Base-by-base conservation (phyloP, 2,329 filamentous ascomycete species). In the Colletotrichum nymphaeae region DNA sequence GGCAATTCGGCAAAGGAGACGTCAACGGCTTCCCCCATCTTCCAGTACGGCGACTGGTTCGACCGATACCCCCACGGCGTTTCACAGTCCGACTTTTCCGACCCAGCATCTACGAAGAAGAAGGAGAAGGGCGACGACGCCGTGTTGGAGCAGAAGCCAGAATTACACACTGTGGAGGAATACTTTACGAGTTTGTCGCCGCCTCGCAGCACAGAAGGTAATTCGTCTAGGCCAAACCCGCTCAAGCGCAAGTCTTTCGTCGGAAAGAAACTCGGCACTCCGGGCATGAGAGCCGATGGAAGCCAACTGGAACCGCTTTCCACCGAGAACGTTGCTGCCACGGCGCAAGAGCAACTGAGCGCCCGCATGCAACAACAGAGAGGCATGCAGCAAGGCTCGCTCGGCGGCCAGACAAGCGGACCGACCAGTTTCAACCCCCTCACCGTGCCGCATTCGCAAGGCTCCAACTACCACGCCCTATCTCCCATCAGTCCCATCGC, bases 41-140 rank as follows among this genome's bases (percentile, higher is more conserved):
- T 98, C 81, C 96, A 98, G 79, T 98, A 98, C 78, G 95, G 95
- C 64, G 97, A 98, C 83, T 98, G 97, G 97, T 98, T 98, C 79
- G 94, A 97, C 79, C 91, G 94, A 76, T 98, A 98, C 80, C 97
- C 97, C 0, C 94, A 97, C 78, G 97, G 97, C 2, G 94, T 98
- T 19, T 94, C 94, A 4, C 91, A 94, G 73, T 89, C 92, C 1
- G 95, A 98, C 78, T 97, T 94, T 82, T 92, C 95, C 78, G 94
- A 97, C 76, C 93, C 94, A 1, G 91, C 90, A 32, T 84, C 87
- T 4, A 87, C 89, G 53, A 87, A 90, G 78, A 92, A 92, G 80
- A 94, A 93, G 77, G 94, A 97, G 78, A 92, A 90, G 53, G 93
- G 93, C 9, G 93, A 94, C n/a, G 95, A 98, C 79, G 95, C 93